Percentiles rank a stretch among this genome's conserved stretches.
Conservation (phyloP, 352 stramenopile genomes). For the Thalassiosira oceanica region DNA sequence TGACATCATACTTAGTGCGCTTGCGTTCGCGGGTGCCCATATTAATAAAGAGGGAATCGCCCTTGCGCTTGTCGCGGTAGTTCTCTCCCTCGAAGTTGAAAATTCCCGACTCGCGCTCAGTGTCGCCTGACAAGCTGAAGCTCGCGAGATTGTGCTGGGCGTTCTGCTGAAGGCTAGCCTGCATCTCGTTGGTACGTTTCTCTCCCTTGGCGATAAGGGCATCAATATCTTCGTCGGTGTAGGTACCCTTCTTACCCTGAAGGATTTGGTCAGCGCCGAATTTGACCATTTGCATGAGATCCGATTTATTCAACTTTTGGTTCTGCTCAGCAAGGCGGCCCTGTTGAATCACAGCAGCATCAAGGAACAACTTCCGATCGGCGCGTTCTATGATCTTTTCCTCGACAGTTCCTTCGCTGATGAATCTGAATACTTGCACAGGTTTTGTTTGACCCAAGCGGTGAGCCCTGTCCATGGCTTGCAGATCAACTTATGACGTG, state of each 20-base stretch:
- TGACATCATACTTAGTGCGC: constrained; percentile 71
- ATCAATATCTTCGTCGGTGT: constrained; percentile 91
- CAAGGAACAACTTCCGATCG: constrained; percentile 88
- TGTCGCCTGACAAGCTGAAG: constrained; percentile 89
- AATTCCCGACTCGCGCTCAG: constrained; percentile 80
- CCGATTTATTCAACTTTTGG: constrained; percentile 92
- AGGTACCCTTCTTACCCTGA: constrained; percentile 91
- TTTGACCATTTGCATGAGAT: constrained; percentile 95
- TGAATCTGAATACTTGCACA: constrained; percentile 97
- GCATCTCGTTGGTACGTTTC: constrained; percentile 73
- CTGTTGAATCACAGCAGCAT: constrained; percentile 88
- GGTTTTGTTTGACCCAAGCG: constrained; percentile 98
- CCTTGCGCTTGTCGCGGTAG: constrained; percentile 73
- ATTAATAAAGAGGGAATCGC: constrained; percentile 65
- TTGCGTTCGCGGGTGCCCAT: constrained; percentile 79
- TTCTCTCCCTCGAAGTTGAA: constrained; percentile 85
- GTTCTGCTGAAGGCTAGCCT: constrained; percentile 83
- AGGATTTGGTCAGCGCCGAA: constrained; percentile 99
- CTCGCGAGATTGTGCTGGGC: constrained; percentile 95
- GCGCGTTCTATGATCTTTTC: constrained; percentile 98
- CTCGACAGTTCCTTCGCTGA: constrained; percentile 98
- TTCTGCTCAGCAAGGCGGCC: constrained; percentile 84
- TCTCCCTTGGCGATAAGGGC: constrained; percentile 69
- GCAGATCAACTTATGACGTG: constrained; percentile 91
- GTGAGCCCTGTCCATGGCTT: constrained; percentile 87